Evolutionary conservation across 1,284 basidiomycete species (phyloP), one percentile per base, ranked within the genome.

Genomic region (Thelephora terrestris): DNA sequence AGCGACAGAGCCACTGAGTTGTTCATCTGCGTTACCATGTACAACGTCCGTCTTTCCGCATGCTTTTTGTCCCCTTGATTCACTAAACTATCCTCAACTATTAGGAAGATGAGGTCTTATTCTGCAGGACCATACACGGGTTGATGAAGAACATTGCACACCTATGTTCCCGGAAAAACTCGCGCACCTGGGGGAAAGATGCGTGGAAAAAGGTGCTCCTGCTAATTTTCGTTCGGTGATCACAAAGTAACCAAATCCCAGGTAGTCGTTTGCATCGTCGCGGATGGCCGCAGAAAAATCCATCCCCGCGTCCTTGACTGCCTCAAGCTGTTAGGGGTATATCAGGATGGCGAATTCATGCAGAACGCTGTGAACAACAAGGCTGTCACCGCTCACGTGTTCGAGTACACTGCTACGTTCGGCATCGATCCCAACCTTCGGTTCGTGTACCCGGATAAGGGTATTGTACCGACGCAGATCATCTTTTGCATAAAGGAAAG

Each of bases 1-100:
- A 79, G 71, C 57, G 78, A 80, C 35, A 74, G 94, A 38, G 78
- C 84, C 53, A 99, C 93, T 1, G 96, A 99, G 61, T 64, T 99
- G 43, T 91, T 96, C 68, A 86, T 96, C 64, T 88, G 90, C 53
- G 88, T 98, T 61, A 98, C 95, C 18, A 93, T 98, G 91, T 96
- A 88, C 64, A 92, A 91, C 60, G 86, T 88, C 58, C 55, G 83
- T 71, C 7, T n/a, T 14, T 36, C 21, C 7, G 5, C 5, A 38
- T 50, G 25, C 7, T 7, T 20, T 12, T n/a, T 7, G 12, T 24
- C 34, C 18, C 39, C 39, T 14, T 52, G 25, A 48, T 18, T 35
- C 25, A 25, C 32, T 43, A 16, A 32, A 9, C 20, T 21, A 37
- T 55, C 44, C 47, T 39, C 14, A 16, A 24, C 12, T 44, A 39